Conservation (phyloP, 2,329 filamentous ascomycete genomes). For the Chaetomium strumarium region DNA sequence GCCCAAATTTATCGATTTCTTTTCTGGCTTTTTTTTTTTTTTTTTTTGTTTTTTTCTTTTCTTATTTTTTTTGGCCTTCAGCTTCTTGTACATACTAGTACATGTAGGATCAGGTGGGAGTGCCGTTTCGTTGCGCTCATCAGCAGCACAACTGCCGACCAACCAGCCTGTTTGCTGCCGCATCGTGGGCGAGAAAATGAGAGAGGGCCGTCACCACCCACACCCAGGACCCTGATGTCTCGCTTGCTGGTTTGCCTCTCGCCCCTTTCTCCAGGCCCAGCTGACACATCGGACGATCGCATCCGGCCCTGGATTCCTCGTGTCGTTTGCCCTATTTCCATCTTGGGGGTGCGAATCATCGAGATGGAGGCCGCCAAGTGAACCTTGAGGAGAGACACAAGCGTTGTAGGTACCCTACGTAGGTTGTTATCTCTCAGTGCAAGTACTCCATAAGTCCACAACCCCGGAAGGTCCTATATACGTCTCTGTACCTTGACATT, state of each 20-base stretch:
- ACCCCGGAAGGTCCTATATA: no score
- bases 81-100: no score
- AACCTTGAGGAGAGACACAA: no score
- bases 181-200: conserved; percentile 4
- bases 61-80: neutral
- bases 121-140: neutral
- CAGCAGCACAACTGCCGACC: neutral
- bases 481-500: no score
- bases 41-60: neutral
- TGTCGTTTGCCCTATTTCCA: conserved; percentile 2
- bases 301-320: conserved; percentile 3
- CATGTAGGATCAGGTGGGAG: neutral
- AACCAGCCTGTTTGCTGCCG: conserved; percentile 7
- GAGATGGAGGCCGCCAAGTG: neutral
- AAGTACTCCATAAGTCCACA: no score
- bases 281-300: conserved; percentile 6
- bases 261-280: conserved; percentile 2
- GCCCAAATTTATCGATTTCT: conserved; percentile 3
- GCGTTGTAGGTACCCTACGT: no score
- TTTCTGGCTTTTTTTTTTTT: neutral
- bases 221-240: conserved; percentile 11
- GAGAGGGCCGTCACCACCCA: conserved; percentile 1
- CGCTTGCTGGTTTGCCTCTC: conserved; percentile 10
- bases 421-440: no score
- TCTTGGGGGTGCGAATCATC: neutral